Evolutionary conservation across 2,329 filamentous ascomycete species (phyloP), one percentile per base, ranked within the genome.

Genomic region (Botrytis fabae): DNA sequence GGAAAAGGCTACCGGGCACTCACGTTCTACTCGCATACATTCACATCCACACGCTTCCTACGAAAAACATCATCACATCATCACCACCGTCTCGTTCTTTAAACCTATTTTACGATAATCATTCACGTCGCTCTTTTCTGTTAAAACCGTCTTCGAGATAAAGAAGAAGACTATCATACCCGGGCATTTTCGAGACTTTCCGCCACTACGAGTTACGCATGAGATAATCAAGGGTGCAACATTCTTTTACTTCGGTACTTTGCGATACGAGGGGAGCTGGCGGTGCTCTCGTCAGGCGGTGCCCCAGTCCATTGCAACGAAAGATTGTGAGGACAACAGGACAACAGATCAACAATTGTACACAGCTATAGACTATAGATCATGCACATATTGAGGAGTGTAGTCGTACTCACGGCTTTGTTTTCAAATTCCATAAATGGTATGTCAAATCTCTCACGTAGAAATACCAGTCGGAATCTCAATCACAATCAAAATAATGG

Each of bases 331-430:
- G 69, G 69, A 64, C 69, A 70, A 61, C 70, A 64, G 69, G 69
- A 64, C 69, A 70, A 51, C 70, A 60, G 32, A 2, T 38, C 40
- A 63, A 25, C 48, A 63, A 63, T 48, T 54, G 59, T 72, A 44
- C 65, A 60, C 70, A 60, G n/a, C 32, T 44, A 18, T 38, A 64
- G 38, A 38, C 9, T 38, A 38, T 38, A 38, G 71, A 77, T 66
- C 71, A 77, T 79, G 78, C 77, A 76, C 73, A 73, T 78, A 70
- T 74, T 78, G 70, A 74, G 54, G 72, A 76, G 75, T 54, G 75
- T 80, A 70, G 74, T 77, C 69, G 75, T 78, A 16, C 76, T 76
- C 32, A 71, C 74, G 38, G 46, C 71, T 48, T 72, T 77, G 61
- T 64, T 77, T 60, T 75, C 78, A 78, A 76, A 59, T 69, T 60